Conservation (phyloP, 495 filamentous ascomycete genomes). For the Parmelia sp. region DNA sequence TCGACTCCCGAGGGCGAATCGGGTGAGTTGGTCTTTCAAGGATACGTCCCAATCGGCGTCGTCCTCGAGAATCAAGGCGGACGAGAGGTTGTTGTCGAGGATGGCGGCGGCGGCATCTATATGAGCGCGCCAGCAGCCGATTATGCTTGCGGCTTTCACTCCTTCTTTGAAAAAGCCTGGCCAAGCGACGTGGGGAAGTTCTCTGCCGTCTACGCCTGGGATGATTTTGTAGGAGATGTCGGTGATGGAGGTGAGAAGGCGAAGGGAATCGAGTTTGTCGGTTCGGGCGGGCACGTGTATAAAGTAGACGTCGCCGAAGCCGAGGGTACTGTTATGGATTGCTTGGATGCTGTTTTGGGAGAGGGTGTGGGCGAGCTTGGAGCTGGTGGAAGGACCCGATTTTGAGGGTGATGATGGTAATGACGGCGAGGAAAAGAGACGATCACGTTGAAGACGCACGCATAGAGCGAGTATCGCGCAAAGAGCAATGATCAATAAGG, state of each 20-base stretch:
- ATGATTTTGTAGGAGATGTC: background rate
- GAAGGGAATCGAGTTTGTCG: background rate
- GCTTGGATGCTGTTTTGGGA: background rate
- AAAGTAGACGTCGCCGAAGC: background rate
- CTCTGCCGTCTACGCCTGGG: background rate
- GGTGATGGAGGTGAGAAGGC: background rate
- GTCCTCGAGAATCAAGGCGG: constrained; percentile 49
- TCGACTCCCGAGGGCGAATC: constrained; percentile 37
- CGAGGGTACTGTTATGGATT: background rate
- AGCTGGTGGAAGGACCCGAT: background rate
- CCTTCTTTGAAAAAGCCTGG: background rate
- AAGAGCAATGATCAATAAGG: background rate
- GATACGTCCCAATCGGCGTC: constrained; percentile 51
- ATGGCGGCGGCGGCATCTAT: constrained; percentile 21
- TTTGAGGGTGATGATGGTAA: no score
- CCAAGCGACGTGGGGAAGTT: background rate
- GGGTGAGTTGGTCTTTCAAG: constrained; percentile 41
- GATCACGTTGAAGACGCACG: background rate
- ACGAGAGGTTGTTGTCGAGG: constrained; percentile 38
- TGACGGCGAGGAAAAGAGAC: background rate
- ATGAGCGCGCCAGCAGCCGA: background rate
- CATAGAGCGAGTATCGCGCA: background rate
- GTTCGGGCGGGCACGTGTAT: background rate
- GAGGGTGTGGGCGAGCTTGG: background rate
- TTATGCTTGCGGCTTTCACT: background rate